These are phyloP conservation scores for Smittium culicis DNA, from an alignment of 371 early-diverging fungal genomes.

Conservation along the genomic window DNA sequence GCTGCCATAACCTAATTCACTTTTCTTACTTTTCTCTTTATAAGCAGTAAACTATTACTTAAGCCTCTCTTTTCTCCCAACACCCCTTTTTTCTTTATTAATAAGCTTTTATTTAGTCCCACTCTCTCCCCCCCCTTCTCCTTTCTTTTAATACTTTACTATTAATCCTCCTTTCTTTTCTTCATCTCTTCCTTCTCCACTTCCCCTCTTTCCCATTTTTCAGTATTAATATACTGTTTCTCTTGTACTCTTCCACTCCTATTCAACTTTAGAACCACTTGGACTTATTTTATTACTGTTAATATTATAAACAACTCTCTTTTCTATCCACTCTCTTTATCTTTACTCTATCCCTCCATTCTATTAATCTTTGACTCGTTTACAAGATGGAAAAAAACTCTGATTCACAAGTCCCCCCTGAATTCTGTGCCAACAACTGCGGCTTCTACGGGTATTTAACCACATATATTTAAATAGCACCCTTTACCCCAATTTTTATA, in stretches of 20 bases:
- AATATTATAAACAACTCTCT: background rate
- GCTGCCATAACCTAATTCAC: no score
- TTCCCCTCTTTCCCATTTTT: no score
- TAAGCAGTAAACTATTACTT: no score
- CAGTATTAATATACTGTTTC: no score
- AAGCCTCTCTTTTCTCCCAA: no score
- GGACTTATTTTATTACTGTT: no score
- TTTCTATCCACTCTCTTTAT: background rate
- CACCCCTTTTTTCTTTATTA: background rate
- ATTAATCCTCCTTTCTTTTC: slow-evolving; percentile 9
- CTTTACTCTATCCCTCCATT: background rate
- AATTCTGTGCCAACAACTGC: slow-evolving; percentile 28
- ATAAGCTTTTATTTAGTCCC: slow-evolving; percentile 4
- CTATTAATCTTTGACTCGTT: no score
- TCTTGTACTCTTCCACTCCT: no score
- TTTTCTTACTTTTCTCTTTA: no score
- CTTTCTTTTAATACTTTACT: slow-evolving; percentile 6
- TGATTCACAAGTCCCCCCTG: slow-evolving; percentile 21
- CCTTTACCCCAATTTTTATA: slow-evolving; percentile 3
- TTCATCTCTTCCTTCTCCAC: no score
- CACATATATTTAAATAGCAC: background rate
- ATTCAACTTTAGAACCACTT: no score
- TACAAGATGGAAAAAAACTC: slow-evolving; percentile 27
- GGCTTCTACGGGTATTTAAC: slow-evolving; percentile 26
- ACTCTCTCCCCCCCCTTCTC: slow-evolving; percentile 4